Base-by-base conservation (phyloP, 495 filamentous ascomycete species). In the Astrothelium macrocarpum region DNA sequence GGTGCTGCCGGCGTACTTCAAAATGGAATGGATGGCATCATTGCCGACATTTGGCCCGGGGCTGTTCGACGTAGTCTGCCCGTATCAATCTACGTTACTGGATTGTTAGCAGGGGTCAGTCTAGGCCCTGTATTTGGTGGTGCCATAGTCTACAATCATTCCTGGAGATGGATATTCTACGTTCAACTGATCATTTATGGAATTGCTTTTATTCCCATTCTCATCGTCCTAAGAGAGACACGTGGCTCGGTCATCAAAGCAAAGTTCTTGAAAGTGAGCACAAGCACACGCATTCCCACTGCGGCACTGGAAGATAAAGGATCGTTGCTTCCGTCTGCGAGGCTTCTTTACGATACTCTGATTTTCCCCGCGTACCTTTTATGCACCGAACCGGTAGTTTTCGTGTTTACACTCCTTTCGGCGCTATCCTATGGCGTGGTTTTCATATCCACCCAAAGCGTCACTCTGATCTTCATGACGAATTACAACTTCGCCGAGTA, bases 331-430 rank as follows among this genome's bases (percentile, higher is more conserved):
- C 11, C 23, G 20, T 25, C 59, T 28, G 32, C 25, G 23, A 29
- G 14, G 14, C 14, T 39, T 39, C 14, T 39, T 5, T 39, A 39
- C 34, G 34, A 39, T 14, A 39, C 34, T 14, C 14, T 39, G 14
- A 14, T 39, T 23, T 74, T 80, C 1, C 81, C 81, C 10, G 26
- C 78, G 4, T 61, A 75, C 29, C 68, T 85, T 53, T 76, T 84
- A 23, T 74, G 71, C 64, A 84, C 80, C 23, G 82, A 84, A 67
- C 74, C 74, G 0, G 82, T 85, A 9, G 77, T 84, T 2, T 79
- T 82, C 36, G 71, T 77, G 46, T 77, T 74, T 58, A 77, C 77
- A 2, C 64, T 84, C 23, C 81, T 78, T 78, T 76, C 78, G 11
- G 79, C 81, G 14, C 80, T 84, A 60, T 77, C 71, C 39, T 74